Evolutionary conservation across 345 rosid genomes (phyloP), one percentile per base, ranked within the genome.

Genomic region (Odontarrhena argentea): DNA sequence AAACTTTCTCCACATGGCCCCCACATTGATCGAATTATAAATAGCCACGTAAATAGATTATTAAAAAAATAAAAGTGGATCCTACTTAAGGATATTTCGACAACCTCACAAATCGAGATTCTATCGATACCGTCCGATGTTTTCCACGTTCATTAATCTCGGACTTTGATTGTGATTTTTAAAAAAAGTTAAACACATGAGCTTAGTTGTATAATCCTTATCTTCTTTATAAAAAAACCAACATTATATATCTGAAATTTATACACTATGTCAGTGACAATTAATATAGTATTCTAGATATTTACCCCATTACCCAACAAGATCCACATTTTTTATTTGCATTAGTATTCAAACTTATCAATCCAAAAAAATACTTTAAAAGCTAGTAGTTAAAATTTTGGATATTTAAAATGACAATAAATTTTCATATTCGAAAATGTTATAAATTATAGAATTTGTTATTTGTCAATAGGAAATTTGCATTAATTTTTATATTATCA

Each of bases 81-180:
- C 65, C 40, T 49, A 30, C 52, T 18, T 14, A 7, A 59, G 7
- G 61, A 51, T 41, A 43, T 36, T 41, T 64, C 12, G 62, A 60
- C 63, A 67, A 45, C 68, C 59, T 52, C 63, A 53, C 63, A 53
- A 12, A 68, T 62, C 73, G 8, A 65, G 83, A 79, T 80, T 66
- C 65, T 58, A 53, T 44, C 44, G 76, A 73, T 56, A 68, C 73
- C 76, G 79, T 75, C 79, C 68, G 78, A 80, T 77, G 81, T 49
- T 74, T 49, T 68, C 56, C 68, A 47, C 79, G 78, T 68, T 58
- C 63, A 14, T 49, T 53, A 60, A 42, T 68, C 55, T 62, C 60
- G 56, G 61, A 68, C 65, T 63, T 18, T 68, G 58, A 71, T 64
- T 56, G 28, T 59, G 46, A 71, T 64, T 38, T 38, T 38, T 38